Conservation (phyloP, 164 flowering plant genomes). For the Berberis thunbergii region DNA sequence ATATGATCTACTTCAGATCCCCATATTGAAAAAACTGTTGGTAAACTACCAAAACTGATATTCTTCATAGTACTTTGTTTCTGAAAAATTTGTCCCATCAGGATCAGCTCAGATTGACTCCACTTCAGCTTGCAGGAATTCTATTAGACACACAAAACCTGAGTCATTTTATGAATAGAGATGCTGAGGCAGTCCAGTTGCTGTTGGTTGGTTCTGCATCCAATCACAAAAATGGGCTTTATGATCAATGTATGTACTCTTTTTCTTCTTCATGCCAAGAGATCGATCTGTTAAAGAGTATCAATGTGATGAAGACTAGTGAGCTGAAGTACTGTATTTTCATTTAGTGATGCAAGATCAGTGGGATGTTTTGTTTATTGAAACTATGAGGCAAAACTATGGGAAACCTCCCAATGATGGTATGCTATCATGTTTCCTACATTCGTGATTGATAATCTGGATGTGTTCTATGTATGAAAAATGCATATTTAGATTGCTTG, state of each 20-base stretch:
- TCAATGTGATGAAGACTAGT: background rate
- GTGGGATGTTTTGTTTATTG: slow-evolving; percentile 31
- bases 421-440: slow-evolving; percentile 13
- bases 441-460: background rate
- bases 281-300: background rate
- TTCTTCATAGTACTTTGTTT: background rate
- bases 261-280: background rate
- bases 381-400: slow-evolving; percentile 35
- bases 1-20: slow-evolving; percentile 55
- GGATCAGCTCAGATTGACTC: background rate
- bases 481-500: background rate
- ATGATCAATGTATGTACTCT: slow-evolving; percentile 37
- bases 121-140: slow-evolving; percentile 57
- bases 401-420: slow-evolving; percentile 42
- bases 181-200: slow-evolving; percentile 65
- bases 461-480: background rate
- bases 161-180: slow-evolving; percentile 42
- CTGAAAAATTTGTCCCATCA: background rate
- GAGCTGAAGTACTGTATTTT: background rate
- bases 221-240: slow-evolving; percentile 37
- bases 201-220: slow-evolving; percentile 54
- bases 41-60: slow-evolving; percentile 15
- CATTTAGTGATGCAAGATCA: slow-evolving; percentile 50
- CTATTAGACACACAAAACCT: slow-evolving; percentile 56
- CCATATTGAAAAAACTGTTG: slow-evolving; percentile 51